Percentiles rank a stretch among this genome's conserved stretches.
These are phyloP conservation scores for Kurtzmaniella quercitrusa DNA, from an alignment of 1,139 yeast genomes.

Conservation along the genomic window DNA sequence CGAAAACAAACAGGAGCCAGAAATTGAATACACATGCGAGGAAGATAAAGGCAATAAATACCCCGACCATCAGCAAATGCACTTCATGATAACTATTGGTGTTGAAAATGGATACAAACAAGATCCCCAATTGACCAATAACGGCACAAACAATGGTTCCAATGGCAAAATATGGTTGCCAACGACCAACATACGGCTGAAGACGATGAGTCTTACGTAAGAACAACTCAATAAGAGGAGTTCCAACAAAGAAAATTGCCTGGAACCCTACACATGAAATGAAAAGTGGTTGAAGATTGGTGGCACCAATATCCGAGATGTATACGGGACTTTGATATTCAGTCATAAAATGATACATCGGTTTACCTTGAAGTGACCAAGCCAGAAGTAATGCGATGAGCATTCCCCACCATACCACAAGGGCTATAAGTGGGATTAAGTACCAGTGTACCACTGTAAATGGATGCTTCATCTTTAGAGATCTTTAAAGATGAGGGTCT, in stretches of 20 bases:
- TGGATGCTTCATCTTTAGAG: constrained; percentile 5
- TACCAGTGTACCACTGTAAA: constrained; percentile 34
- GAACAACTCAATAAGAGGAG: constrained; percentile 54
- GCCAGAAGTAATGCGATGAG: constrained; percentile 34
- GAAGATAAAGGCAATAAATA: constrained; percentile 71
- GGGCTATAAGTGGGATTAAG: constrained; percentile 26
- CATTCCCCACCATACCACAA: constrained; percentile 41
- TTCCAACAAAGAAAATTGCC: constrained; percentile 71
- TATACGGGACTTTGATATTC: constrained; percentile 56
- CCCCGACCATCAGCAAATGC: constrained; percentile 67
- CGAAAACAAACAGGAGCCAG: constrained; percentile 59
- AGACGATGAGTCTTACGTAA: constrained; percentile 52
- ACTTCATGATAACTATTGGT: constrained; percentile 55
- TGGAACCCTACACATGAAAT: constrained; percentile 78
- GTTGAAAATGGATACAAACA: constrained; percentile 72
- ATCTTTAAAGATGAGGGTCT: constrained; percentile 6
- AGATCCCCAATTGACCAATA: constrained; percentile 73
- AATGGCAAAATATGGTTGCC: constrained; percentile 49
- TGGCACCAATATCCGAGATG: constrained; percentile 83
- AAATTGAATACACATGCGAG: constrained; percentile 60
- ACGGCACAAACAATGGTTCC: constrained; percentile 50
- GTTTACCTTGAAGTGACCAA: constrained; percentile 79
- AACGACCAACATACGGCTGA: constrained; percentile 47
- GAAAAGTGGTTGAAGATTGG: constrained; percentile 77
- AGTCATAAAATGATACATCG: constrained; percentile 57